Evolutionary conservation across 306 rosid species (phyloP), one percentile per base, ranked within the genome.

Genomic region (Calophaca sinica): DNA sequence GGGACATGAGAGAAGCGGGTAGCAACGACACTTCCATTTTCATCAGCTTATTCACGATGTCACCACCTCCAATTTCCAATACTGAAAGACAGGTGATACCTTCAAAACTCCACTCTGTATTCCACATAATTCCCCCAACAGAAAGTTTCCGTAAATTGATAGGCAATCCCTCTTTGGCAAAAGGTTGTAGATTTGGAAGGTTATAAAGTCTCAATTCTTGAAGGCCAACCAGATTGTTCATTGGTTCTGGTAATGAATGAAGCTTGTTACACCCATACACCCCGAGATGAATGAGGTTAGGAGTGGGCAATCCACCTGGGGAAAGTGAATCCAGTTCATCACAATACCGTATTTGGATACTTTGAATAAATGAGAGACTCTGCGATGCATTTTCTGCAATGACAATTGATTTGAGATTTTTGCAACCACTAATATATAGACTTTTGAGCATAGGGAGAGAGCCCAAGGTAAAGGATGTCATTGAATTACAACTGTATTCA

Each of bases 241-340:
- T 58, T 1, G 57, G n/a, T 35, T 70, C 50, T 0, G 78, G 68
- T 49, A 73, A 8, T 20, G 79, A 74, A 5, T 33, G 14, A 26
- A 74, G 28, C n/a, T 35, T 74, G 26, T n/a, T 58, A 78, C 88
- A 74, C 57, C 60, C 46, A 13, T 13, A 39, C 44, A 58, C 36
- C 3, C 4, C 2, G 3, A 57, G 9, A 29, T 6, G 1, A 10
- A 6, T 49, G 62, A 74, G 61, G 42, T 35, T 62, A 28, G 80
- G 66, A 65, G 80, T 66, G 8, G 29, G 11, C n/a, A 49, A 33
- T 64, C 66, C 62, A n/a, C 15, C 55, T 0, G 52, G n/a, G 9
- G 35, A 29, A 52, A 75, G 36, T 28, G 80, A 65, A 12, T 53
- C 42, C 2, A 75, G 62, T 2, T 53, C 42, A 64, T 12, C 15